These are phyloP conservation scores for Chrysosporium keratinophilum DNA, from an alignment of 2,329 filamentous ascomycete species.

Conservation along the genomic window DNA sequence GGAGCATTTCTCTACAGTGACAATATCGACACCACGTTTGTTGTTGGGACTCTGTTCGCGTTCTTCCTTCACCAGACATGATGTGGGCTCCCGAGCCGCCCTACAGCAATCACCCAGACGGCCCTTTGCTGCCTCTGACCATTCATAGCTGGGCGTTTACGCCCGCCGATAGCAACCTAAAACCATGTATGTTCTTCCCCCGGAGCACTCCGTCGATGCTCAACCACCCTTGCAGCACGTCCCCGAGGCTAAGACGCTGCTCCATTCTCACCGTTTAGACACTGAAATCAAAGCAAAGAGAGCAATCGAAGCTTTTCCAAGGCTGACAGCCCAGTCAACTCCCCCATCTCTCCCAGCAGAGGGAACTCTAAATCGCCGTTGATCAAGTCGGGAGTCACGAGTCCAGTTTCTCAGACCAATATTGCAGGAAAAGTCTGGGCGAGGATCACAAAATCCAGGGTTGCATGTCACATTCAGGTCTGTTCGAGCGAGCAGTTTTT, in stretches of 20 bases:
- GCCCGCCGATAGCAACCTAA: neutral
- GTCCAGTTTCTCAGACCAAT: slow-evolving; percentile 2
- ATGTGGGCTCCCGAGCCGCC: neutral
- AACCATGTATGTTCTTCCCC: neutral
- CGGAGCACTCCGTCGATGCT: neutral
- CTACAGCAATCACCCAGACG: neutral
- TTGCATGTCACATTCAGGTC: slow-evolving; percentile 3
- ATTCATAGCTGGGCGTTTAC: neutral
- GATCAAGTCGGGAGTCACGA: neutral
- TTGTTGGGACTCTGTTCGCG: neutral
- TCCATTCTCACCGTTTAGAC: neutral
- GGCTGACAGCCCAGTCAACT: neutral
- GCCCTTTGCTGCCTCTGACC: neutral
- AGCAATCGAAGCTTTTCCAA: neutral
- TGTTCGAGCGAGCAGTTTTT: neutral
- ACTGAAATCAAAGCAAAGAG: neutral
- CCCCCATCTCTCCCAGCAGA: neutral
- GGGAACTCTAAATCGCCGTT: neutral
- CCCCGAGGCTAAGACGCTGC: neutral
- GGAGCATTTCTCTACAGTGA: neutral
- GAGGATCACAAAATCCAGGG: slow-evolving; percentile 1
- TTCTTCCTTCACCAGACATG: neutral
- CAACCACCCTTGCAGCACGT: neutral
- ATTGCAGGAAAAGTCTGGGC: slow-evolving; percentile 9
- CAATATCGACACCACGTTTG: neutral